A percentile compares a stretch with the other conserved stretches of the same genome.
Evolutionary conservation across 768 basidiomycete genomes (phyloP).

Genomic region (Dacryopinax spathularia): DNA sequence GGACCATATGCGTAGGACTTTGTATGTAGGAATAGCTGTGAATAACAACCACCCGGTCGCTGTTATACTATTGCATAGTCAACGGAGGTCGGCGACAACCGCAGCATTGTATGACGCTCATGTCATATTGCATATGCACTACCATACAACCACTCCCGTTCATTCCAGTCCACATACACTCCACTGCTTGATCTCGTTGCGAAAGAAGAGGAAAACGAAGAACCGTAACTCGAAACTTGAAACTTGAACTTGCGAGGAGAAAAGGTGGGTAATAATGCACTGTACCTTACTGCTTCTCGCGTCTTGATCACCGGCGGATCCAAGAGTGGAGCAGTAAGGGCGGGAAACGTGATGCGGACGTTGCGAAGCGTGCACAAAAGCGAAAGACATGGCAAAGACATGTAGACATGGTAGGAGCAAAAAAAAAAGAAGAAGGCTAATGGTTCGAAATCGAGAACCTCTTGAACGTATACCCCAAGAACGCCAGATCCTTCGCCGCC

Average conservation of each 20-base stretch:
- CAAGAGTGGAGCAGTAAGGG: not conserved
- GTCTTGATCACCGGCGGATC: not conserved
- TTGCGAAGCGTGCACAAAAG: not conserved
- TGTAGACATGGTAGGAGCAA: too few relatives aligned
- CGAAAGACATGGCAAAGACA: too few relatives aligned
- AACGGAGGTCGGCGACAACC: too few relatives aligned
- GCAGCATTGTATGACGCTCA: too few relatives aligned
- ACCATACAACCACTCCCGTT: not conserved
- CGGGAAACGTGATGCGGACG: too few relatives aligned
- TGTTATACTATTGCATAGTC: too few relatives aligned
- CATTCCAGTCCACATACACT: not conserved
- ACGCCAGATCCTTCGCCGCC: conserved; percentile 43
- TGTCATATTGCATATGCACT: not conserved
- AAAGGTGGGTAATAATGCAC: not conserved
- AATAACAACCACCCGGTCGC: too few relatives aligned
- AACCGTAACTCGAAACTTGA: not conserved
- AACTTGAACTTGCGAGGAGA: not conserved
- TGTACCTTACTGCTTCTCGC: not conserved
- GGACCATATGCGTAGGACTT: too few relatives aligned
- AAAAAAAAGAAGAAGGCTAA: too few relatives aligned
- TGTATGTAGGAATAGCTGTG: too few relatives aligned
- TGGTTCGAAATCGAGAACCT: conserved; percentile 31
- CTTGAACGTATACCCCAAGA: conserved; percentile 66
- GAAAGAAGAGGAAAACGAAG: not conserved
- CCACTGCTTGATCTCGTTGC: not conserved